phyloP scores from a whole-genome alignment of 768 basidiomycete genomes.

The Rhodosporidiobolus sp. region DNA sequence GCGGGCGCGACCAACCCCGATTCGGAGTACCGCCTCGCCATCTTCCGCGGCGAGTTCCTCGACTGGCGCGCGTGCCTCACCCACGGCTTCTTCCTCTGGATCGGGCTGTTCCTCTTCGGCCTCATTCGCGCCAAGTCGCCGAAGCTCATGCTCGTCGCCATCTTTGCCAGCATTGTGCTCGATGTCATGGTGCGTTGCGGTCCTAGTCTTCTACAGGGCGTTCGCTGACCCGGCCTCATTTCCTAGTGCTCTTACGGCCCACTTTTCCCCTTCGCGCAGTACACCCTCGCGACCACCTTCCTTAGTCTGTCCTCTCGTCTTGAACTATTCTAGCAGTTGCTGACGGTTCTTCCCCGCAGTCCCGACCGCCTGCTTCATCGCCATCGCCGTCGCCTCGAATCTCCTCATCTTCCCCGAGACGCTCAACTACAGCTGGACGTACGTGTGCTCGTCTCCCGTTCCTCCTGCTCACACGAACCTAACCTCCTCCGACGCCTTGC shows the following conservation, averaged over 20 bases:
- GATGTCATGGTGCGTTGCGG: constrained; percentile 50
- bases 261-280: constrained; percentile 47
- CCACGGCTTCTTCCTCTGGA: constrained; percentile 56
- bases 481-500: no score
- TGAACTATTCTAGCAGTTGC: background rate
- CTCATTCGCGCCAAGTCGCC: constrained; percentile 55
- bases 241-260: constrained; percentile 47
- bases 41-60: constrained; percentile 58
- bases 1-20: constrained; percentile 45
- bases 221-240: background rate
- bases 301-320: constrained; percentile 20
- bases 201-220: constrained; percentile 49
- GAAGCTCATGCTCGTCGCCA: constrained; percentile 53
- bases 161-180: constrained; percentile 31
- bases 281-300: constrained; percentile 32
- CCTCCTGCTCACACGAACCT: background rate
- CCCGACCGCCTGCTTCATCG: constrained; percentile 55
- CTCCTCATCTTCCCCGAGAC: constrained; percentile 59
- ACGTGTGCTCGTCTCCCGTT: background rate
- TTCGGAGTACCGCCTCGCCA: constrained; percentile 38
- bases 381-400: constrained; percentile 54
- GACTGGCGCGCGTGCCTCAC: constrained; percentile 55
- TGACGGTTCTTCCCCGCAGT: constrained; percentile 48
- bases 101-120: constrained; percentile 55
- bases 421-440: constrained; percentile 53